These are phyloP conservation scores for Vachellia pachyceras DNA, from an alignment of 306 rosid species.

Conservation along the genomic window DNA sequence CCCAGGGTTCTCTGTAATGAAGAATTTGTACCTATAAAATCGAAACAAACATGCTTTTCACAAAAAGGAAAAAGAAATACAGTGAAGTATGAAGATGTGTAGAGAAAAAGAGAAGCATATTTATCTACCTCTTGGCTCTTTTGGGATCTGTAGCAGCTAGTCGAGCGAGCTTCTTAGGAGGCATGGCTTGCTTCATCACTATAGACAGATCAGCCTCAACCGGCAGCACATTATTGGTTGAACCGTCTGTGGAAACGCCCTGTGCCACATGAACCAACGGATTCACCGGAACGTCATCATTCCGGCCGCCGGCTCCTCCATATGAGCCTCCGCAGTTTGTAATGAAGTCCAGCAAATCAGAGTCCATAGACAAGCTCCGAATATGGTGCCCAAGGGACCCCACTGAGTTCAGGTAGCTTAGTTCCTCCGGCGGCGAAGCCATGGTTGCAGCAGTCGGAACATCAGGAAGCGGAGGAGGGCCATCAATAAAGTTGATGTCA, in stretches of 20 bases:
- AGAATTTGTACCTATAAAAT: background rate
- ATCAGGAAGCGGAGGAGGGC: conserved; percentile 38
- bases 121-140: conserved; percentile 59
- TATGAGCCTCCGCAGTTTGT: background rate
- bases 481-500: conserved; percentile 51
- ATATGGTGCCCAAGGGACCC: conserved; percentile 29
- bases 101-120: background rate
- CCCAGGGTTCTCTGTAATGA: background rate
- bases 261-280: conserved; percentile 43
- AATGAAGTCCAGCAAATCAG: conserved; percentile 55
- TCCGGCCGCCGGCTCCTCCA: conserved; percentile 28
- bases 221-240: conserved; percentile 20
- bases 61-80: background rate
- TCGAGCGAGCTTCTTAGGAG: conserved; percentile 63
- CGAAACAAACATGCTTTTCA: too few relatives aligned
- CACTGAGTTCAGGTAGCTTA: conserved; percentile 1
- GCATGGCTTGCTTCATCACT: conserved; percentile 51
- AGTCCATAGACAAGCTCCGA: conserved; percentile 65
- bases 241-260: conserved; percentile 47
- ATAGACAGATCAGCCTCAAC: conserved; percentile 37
- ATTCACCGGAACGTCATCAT: background rate
- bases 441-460: background rate
- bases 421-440: background rate
- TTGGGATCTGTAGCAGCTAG: conserved; percentile 66
- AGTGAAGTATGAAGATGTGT: background rate